Conservation (phyloP, 805 yeast genomes). For the Zygosaccharomyces siamensis region DNA sequence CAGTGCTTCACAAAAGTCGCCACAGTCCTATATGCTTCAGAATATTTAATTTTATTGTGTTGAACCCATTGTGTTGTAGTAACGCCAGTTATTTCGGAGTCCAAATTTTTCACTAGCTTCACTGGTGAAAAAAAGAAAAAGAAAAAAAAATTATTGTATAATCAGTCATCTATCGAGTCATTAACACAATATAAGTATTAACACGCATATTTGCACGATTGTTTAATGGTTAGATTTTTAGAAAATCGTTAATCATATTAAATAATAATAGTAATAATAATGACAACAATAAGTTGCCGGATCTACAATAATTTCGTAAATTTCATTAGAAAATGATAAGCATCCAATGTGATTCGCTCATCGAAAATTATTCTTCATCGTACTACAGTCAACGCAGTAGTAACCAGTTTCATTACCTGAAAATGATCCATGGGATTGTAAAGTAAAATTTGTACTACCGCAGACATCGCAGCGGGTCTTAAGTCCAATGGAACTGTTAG, state of each 20-base stretch:
- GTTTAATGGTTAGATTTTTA: background rate
- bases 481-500: slow-evolving; percentile 1
- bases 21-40: background rate
- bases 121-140: background rate
- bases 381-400: slow-evolving; percentile 30
- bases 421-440: slow-evolving; percentile 5
- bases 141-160: background rate
- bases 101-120: background rate
- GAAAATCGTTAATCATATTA: background rate
- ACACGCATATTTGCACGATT: too few species aligned
- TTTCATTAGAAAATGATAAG: background rate
- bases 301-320: background rate
- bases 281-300: background rate
- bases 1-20: background rate
- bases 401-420: slow-evolving; percentile 16
- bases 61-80: too few species aligned
- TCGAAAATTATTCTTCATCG: slow-evolving; percentile 24
- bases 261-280: background rate
- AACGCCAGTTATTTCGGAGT: background rate
- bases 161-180: too few species aligned
- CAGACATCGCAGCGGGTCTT: slow-evolving; percentile 27
- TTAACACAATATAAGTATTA: too few species aligned
- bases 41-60: too few species aligned
- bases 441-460: slow-evolving; percentile 25
- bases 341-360: slow-evolving; percentile 1